These are phyloP conservation scores for Alternaria sp. DNA, from an alignment of 2,329 filamentous ascomycete genomes.

Conservation along the genomic window DNA sequence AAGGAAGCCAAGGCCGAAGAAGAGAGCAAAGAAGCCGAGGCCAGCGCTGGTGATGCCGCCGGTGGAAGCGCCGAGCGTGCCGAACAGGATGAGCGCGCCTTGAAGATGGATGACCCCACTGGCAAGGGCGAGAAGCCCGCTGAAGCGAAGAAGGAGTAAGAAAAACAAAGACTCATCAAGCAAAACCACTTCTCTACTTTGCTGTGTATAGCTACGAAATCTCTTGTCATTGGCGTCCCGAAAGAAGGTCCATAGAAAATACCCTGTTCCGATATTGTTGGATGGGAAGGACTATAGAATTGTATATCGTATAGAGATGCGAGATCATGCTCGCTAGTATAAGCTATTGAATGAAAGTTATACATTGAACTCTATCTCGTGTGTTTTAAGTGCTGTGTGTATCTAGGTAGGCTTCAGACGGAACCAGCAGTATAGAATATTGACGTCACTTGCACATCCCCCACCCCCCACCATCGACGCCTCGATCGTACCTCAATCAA, in stretches of 20 bases:
- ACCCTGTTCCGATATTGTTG: conserved; percentile 14
- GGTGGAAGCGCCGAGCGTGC: conserved; percentile 41
- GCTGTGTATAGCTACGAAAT: conserved; percentile 27
- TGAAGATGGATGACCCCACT: conserved; percentile 27
- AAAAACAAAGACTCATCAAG: not conserved
- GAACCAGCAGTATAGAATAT: not conserved
- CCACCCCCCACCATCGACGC: too few relatives aligned
- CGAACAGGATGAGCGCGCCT: conserved; percentile 42
- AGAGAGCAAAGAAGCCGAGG: conserved; percentile 39
- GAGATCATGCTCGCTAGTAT: not conserved
- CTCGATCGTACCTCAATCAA: not conserved
- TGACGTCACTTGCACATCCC: conserved; percentile 4
- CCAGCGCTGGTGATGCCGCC: conserved; percentile 33
- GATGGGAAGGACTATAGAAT: conserved; percentile 15
- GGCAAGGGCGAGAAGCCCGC: conserved; percentile 26
- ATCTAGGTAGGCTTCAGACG: too few relatives aligned
- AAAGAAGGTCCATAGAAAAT: conserved; percentile 22
- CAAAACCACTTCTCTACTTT: conserved; percentile 14
- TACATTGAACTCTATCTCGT: not conserved
- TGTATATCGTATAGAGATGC: conserved; percentile 10
- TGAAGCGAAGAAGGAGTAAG: conserved; percentile 21
- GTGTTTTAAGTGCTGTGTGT: too few relatives aligned
- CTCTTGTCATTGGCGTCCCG: conserved; percentile 9
- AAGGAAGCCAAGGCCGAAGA: conserved; percentile 29
- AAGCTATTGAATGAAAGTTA: not conserved